These are phyloP conservation scores for Quercus agrifolia DNA, from an alignment of 306 rosid genomes.

Conservation along the genomic window DNA sequence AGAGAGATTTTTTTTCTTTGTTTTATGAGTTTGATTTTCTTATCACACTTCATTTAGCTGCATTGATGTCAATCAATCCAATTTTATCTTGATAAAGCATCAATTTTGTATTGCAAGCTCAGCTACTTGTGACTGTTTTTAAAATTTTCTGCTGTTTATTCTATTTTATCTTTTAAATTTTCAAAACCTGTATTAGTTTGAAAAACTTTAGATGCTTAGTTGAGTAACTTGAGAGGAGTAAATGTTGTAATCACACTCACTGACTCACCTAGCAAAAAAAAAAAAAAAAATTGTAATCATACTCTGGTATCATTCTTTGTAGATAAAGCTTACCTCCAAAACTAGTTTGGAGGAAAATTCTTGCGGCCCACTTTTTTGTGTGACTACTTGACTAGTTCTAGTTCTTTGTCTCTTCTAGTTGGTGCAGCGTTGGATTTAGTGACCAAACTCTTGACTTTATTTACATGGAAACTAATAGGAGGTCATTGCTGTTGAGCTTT, in stretches of 20 bases:
- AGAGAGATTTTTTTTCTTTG: neutral
- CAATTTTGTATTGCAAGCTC: neutral
- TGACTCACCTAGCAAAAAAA: too few relatives aligned
- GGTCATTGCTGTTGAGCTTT: neutral
- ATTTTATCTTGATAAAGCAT: neutral
- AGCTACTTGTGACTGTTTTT: neutral
- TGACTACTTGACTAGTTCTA: too few relatives aligned
- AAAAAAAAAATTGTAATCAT: neutral
- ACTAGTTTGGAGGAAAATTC: too few relatives aligned
- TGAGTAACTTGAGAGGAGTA: neutral
- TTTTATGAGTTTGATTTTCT: slow-evolving; percentile 14
- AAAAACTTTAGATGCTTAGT: neutral
- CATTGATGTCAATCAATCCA: neutral
- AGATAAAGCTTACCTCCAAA: too few relatives aligned
- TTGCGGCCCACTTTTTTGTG: too few relatives aligned
- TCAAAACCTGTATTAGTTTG: neutral
- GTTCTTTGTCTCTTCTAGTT: neutral
- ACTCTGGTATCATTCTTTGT: neutral
- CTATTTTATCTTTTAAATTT: neutral
- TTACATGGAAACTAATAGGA: neutral
- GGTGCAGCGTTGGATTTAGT: neutral
- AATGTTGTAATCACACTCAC: neutral
- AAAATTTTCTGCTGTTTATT: neutral
- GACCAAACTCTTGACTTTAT: neutral
- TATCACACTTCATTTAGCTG: neutral